Base-by-base conservation (phyloP, 768 basidiomycete species). In the Dendrothele bispora region DNA sequence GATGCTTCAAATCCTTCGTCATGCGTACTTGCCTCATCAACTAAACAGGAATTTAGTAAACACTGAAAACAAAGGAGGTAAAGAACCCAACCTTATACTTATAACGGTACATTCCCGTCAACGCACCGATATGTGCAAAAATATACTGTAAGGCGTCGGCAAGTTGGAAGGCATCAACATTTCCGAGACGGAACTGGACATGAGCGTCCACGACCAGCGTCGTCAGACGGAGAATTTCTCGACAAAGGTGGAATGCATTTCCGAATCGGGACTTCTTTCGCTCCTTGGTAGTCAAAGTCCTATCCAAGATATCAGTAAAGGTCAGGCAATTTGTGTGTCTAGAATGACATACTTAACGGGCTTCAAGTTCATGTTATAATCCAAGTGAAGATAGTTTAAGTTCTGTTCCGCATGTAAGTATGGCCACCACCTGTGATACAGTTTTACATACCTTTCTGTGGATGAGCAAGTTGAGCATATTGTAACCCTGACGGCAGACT, bases 71-170 rank as follows among this genome's bases (percentile, higher is more conserved):
- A n/a, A 6, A 21, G n/a, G 18, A 41, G 18, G 21, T 18, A 5
- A 20, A 12, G 21, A 30, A n/a, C 61, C 74, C 8, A 51, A 85
- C 86, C 82, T 98, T 98, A 77, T 99, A 99, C 76, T 98, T 97
- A 77, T 98, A 98, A 22, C 95, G 86, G 71, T 99, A 99, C 97
- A 99, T 99, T 58, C 95, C 95, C 3, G 97, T 99, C 55, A 98
- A 72, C 22, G 95, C 95, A 60, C 97, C 95, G 48, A 99, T 92
- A 61, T 99, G 95, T 2, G 82, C 88, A 59, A 98, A 98, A 60
- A 93, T 95, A 67, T 98, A 99, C 65, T 99, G 97, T 18, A 99
- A 74, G 1, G 95, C 97, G 54, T 99, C 95, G n/a, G 95, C 95
- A 39, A 99, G 84, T 66, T 99, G 97, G 80, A 99, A 99, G 1